Conservation (phyloP, 106 monocot species). For the Chionographis japonica region DNA sequence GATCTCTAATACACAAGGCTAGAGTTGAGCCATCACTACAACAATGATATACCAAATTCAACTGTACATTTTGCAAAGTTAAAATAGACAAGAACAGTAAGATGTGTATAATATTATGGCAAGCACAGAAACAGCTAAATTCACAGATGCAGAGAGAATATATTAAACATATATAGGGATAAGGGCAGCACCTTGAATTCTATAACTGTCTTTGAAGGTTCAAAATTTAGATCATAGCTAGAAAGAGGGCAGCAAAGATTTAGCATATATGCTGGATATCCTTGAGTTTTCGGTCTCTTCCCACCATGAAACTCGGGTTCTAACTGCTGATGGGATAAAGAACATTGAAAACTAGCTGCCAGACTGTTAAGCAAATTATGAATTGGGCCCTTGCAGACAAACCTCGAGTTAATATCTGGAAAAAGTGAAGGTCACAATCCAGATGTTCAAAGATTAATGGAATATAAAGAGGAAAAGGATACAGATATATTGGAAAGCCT, state of each 20-base stretch:
- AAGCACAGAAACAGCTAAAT: not conserved
- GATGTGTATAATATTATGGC: too few species aligned
- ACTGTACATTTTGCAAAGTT: too few species aligned
- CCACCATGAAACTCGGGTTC: constrained; percentile 30
- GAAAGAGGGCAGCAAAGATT: constrained; percentile 65
- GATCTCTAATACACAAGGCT: too few species aligned
- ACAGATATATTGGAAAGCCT: constrained; percentile 93
- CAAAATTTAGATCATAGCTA: constrained; percentile 75
- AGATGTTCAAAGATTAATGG: not conserved
- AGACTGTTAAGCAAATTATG: constrained; percentile 81
- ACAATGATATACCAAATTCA: too few species aligned
- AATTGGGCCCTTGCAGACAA: constrained; percentile 71
- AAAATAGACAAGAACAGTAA: too few species aligned
- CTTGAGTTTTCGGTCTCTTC: constrained; percentile 66
- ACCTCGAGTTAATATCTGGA: constrained; percentile 89
- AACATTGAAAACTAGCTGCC: constrained; percentile 42
- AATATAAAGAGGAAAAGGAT: constrained; percentile 47
- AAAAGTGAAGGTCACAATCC: constrained; percentile 45
- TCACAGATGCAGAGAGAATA: not conserved
- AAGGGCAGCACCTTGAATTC: constrained; percentile 78
- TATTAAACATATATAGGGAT: not conserved
- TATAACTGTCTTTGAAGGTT: constrained; percentile 69
- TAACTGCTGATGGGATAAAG: constrained; percentile 8
- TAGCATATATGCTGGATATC: constrained; percentile 66
- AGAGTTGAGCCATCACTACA: too few species aligned